phyloP scores from a whole-genome alignment of 2,329 filamentous ascomycete genomes.

The Chrysoporthe austroafricana region DNA sequence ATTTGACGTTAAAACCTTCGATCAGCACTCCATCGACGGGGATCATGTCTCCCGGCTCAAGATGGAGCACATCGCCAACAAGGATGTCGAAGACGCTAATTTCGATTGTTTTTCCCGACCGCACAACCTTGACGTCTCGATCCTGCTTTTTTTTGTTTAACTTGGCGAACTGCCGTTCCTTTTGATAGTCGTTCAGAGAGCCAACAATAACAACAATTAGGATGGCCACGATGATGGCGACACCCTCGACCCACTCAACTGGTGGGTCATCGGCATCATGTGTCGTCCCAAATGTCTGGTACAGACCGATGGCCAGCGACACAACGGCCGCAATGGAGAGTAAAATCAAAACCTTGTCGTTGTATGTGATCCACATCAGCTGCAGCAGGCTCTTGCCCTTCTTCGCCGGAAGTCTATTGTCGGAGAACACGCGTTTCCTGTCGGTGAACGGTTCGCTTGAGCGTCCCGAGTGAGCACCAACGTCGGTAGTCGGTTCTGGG shows the following conservation, averaged over 20 bases:
- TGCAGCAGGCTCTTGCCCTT: constrained; percentile 74
- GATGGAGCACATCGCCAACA: constrained; percentile 70
- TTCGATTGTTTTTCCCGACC: constrained; percentile 71
- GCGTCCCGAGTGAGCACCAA: constrained; percentile 11
- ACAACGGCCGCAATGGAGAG: constrained; percentile 72
- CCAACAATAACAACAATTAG: constrained; percentile 77
- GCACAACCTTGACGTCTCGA: constrained; percentile 71
- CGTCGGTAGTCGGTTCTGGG: constrained; percentile 27
- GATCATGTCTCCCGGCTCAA: constrained; percentile 77
- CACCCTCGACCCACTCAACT: constrained; percentile 81
- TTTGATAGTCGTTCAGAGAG: constrained; percentile 79
- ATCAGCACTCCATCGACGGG: constrained; percentile 76
- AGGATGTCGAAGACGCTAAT: constrained; percentile 71
- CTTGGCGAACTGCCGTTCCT: constrained; percentile 78
- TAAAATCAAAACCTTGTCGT: constrained; percentile 79
- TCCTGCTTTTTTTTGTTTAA: constrained; percentile 81
- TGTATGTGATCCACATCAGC: constrained; percentile 82
- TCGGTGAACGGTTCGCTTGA: constrained; percentile 55
- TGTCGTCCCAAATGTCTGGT: constrained; percentile 69
- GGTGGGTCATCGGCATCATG: constrained; percentile 56
- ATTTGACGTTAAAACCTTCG: constrained; percentile 74
- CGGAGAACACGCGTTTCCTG: constrained; percentile 70
- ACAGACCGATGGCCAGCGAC: constrained; percentile 74
- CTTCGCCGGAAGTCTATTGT: constrained; percentile 74
- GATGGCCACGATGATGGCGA: constrained; percentile 81